Conservation (phyloP, 2,329 filamentous ascomycete species). For the Beauveria australis region DNA sequence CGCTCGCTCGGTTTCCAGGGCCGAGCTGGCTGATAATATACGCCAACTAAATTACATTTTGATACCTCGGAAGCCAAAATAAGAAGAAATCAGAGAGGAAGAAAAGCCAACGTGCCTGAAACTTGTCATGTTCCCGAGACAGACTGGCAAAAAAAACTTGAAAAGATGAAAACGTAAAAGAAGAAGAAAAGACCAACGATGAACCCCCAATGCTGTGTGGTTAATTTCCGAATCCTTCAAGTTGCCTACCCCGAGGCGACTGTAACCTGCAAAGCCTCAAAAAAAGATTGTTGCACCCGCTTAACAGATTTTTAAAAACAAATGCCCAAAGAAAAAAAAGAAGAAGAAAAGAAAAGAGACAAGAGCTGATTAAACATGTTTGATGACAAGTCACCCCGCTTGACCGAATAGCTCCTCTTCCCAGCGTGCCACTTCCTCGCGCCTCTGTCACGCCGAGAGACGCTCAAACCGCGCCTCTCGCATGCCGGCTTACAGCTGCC, state of each 20-base stretch:
- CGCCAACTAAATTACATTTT: constrained; percentile 3
- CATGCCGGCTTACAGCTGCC: constrained; percentile 24
- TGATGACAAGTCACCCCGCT: constrained; percentile 12
- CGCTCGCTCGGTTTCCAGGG: neutral
- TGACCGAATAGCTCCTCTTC: neutral
- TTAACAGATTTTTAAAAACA: neutral
- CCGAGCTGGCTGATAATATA: neutral
- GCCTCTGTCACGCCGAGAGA: no score
- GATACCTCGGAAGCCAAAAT: neutral
- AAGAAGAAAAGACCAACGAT: neutral
- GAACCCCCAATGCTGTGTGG: constrained; percentile 1
- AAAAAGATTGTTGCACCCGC: neutral
- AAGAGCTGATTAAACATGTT: neutral
- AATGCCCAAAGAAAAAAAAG: neutral
- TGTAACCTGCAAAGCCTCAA: neutral
- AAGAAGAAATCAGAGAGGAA: neutral
- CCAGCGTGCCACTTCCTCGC: neutral
- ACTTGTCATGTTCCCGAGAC: neutral
- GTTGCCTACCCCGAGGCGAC: neutral
- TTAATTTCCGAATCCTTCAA: neutral
- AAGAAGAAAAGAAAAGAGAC: neutral
- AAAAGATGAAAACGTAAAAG: neutral
- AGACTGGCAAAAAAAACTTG: neutral
- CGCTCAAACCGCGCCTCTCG: no score
- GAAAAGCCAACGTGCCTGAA: neutral